Conservation (phyloP, 495 filamentous ascomycete genomes). For the Penicillium daleae region DNA sequence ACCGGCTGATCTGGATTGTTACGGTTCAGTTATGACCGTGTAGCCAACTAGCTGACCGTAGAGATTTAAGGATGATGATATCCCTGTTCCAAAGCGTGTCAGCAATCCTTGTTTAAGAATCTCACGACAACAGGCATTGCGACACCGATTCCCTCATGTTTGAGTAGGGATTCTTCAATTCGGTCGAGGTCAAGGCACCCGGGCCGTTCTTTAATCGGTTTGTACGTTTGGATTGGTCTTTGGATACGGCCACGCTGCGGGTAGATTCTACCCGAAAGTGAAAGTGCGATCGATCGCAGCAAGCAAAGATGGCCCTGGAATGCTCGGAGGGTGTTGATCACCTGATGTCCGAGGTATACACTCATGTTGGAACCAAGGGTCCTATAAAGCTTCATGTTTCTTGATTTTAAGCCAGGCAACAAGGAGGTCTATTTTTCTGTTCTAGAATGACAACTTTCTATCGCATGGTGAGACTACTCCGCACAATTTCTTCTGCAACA, state of each 20-base stretch:
- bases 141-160: not conserved
- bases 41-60: not conserved
- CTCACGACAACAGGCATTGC: not conserved
- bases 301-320: not conserved
- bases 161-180: not conserved
- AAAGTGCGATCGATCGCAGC: not conserved
- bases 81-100: not conserved
- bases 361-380: too few relatives aligned
- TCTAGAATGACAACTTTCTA: not conserved
- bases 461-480: slow-evolving; percentile 7
- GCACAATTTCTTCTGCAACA: slow-evolving; percentile 30
- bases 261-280: too few relatives aligned
- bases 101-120: not conserved
- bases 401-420: not conserved
- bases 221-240: too few relatives aligned
- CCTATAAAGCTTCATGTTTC: too few relatives aligned
- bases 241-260: too few relatives aligned
- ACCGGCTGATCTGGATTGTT: slow-evolving; percentile 24
- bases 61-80: slow-evolving; percentile 33
- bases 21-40: not conserved
- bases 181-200: too few relatives aligned
- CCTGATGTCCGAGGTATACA: not conserved
- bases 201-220: too few relatives aligned
- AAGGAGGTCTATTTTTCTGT: not conserved
- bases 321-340: not conserved